These are phyloP conservation scores for Podaxis sp. DNA, from an alignment of 768 basidiomycete species.

Conservation along the genomic window DNA sequence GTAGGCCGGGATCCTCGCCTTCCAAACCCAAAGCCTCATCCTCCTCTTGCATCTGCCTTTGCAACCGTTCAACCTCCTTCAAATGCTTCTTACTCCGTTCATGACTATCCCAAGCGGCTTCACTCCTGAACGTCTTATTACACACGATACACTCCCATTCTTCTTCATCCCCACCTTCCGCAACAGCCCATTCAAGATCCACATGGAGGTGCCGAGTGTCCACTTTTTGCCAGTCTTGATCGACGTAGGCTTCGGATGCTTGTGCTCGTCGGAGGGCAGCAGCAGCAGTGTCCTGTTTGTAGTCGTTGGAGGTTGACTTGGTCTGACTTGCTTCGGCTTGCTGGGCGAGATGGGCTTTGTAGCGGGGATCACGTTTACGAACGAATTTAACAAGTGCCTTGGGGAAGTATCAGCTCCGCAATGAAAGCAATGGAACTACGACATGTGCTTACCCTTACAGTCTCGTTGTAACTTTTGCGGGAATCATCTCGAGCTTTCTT, in stretches of 20 bases:
- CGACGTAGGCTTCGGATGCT: constrained; percentile 53
- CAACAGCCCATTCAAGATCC: constrained; percentile 75
- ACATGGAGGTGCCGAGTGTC: constrained; percentile 40
- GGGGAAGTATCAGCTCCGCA: neutral
- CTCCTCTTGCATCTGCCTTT: constrained; percentile 75
- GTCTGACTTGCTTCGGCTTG: constrained; percentile 32
- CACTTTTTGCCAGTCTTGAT: constrained; percentile 89
- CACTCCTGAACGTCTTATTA: constrained; percentile 82
- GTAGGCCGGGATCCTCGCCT: constrained; percentile 16
- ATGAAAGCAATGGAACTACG: neutral
- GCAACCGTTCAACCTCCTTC: constrained; percentile 79
- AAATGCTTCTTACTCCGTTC: constrained; percentile 94
- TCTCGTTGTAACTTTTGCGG: constrained; percentile 89
- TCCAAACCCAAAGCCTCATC: constrained; percentile 61
- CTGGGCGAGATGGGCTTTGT: constrained; percentile 62
- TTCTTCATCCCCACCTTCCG: constrained; percentile 67
- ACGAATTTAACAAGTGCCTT: constrained; percentile 75
- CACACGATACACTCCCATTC: constrained; percentile 98
- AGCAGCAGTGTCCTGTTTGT: constrained; percentile 27
- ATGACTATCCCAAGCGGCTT: constrained; percentile 95
- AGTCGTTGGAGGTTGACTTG: constrained; percentile 27
- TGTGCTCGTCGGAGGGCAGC: constrained; percentile 26
- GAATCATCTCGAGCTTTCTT: constrained; percentile 88
- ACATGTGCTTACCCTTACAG: constrained; percentile 61
- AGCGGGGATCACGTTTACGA: constrained; percentile 87